Percentiles rank a stretch among this genome's conserved stretches.
These are phyloP conservation scores for Amaranthus cruentus DNA, from an alignment of 148 eudicot genomes.

Conservation along the genomic window DNA sequence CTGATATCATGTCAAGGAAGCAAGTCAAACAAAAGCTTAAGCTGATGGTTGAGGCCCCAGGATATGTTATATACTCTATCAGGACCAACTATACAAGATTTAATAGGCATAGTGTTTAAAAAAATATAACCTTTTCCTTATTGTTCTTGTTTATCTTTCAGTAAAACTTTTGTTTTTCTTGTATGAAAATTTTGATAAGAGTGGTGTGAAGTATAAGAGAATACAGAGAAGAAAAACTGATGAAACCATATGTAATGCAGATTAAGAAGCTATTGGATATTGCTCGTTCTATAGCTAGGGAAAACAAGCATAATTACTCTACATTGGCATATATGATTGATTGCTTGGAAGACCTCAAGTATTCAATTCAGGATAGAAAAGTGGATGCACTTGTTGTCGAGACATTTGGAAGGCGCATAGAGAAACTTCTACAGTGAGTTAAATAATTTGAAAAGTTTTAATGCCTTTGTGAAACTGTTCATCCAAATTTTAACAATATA, in stretches of 20 bases:
- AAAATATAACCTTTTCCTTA: no score
- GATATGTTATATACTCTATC: no score
- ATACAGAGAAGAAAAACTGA: not conserved
- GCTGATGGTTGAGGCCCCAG: no score
- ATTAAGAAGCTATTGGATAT: conserved; percentile 83
- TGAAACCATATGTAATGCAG: conserved; percentile 38
- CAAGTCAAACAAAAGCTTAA: no score
- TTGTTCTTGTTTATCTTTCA: no score
- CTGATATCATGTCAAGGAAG: no score
- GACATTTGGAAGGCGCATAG: conserved; percentile 97
- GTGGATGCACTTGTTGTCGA: conserved; percentile 99
- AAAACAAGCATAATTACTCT: conserved; percentile 63
- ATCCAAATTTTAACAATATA: not conserved
- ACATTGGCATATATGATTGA: conserved; percentile 79
- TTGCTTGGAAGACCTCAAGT: conserved; percentile 83
- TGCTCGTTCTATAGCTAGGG: conserved; percentile 69
- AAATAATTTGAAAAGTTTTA: conserved; percentile 8
- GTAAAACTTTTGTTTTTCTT: no score
- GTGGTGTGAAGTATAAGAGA: no score
- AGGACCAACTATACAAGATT: no score
- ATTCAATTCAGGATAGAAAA: conserved; percentile 91
- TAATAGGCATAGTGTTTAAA: no score
- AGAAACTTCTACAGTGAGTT: conserved; percentile 94
- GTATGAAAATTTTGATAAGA: no score
- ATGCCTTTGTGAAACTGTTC: not conserved